Conservation (phyloP, 352 stramenopile genomes). For the Pythium folliculosum region DNA sequence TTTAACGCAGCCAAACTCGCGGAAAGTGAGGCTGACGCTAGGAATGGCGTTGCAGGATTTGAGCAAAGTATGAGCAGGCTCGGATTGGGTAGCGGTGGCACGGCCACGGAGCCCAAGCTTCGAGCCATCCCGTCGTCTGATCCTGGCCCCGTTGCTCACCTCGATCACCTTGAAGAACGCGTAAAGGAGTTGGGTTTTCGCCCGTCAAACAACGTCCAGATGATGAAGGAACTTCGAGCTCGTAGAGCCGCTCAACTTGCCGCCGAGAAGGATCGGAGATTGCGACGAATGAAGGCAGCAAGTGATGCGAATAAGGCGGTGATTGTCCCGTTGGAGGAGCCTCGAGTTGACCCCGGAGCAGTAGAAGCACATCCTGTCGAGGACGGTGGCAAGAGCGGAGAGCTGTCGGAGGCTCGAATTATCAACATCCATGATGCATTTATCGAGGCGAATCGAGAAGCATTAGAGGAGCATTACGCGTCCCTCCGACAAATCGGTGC, state of each 20-base stretch:
- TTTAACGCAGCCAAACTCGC: conserved; percentile 29
- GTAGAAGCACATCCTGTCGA: neutral
- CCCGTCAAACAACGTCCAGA: conserved; percentile 76
- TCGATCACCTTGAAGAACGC: conserved; percentile 43
- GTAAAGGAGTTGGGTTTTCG: conserved; percentile 64
- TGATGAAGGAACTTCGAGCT: conserved; percentile 82
- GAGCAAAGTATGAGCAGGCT: conserved; percentile 70
- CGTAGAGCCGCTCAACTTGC: conserved; percentile 64
- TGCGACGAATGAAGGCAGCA: conserved; percentile 47
- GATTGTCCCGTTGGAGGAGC: conserved; percentile 7
- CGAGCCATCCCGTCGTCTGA: conserved; percentile 46
- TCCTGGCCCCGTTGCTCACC: conserved; percentile 40
- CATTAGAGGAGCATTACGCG: conserved; percentile 54
- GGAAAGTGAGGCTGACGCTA: conserved; percentile 41
- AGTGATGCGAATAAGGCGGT: conserved; percentile 38
- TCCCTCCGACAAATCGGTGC: conserved; percentile 39
- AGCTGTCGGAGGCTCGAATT: neutral
- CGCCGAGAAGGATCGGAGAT: conserved; percentile 65
- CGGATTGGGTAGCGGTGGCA: conserved; percentile 35
- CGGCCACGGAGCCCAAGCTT: conserved; percentile 27
- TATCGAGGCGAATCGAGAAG: conserved; percentile 39
- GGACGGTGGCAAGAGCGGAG: neutral
- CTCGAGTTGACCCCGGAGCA: neutral
- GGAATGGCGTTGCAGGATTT: conserved; percentile 51
- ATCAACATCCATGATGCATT: conserved; percentile 39